Percentiles rank a stretch among this genome's conserved stretches.
Evolutionary conservation across 2,329 filamentous ascomycete genomes (phyloP).

Genomic region (Hawksworthiomyces lignivorus): DNA sequence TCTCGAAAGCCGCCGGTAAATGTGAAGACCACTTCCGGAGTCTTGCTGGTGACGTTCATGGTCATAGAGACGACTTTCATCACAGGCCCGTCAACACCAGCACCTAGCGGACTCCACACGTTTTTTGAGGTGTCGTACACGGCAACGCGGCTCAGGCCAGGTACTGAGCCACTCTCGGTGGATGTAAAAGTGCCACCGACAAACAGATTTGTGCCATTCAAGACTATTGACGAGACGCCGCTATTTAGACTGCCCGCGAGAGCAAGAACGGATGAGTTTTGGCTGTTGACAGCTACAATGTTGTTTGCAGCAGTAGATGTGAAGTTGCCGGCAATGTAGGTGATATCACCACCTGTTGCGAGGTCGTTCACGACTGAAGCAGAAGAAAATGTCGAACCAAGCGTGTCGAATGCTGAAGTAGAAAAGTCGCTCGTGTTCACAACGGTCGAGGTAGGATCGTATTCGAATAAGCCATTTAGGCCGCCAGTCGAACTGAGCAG

Average conservation of each 20-base stretch:
- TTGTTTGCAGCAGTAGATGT: slow-evolving; percentile 61
- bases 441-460: slow-evolving; percentile 56
- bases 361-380: slow-evolving; percentile 65
- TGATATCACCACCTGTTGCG: slow-evolving; percentile 52
- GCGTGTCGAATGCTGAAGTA: slow-evolving; percentile 66
- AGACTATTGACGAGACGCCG: slow-evolving; percentile 63
- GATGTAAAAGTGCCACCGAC: slow-evolving; percentile 80
- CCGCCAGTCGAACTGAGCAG: slow-evolving; percentile 67
- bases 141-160: slow-evolving; percentile 68
- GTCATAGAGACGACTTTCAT: slow-evolving; percentile 65
- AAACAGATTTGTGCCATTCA: slow-evolving; percentile 61
- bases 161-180: slow-evolving; percentile 51
- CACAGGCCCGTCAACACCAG: slow-evolving; percentile 77
- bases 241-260: slow-evolving; percentile 71
- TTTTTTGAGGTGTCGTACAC: slow-evolving; percentile 63
- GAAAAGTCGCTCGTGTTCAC: slow-evolving; percentile 57
- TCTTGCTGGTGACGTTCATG: slow-evolving; percentile 65
- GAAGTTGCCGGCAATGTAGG: slow-evolving; percentile 82
- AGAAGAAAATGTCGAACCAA: slow-evolving; percentile 61
- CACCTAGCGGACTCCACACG: slow-evolving; percentile 71
- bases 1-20: slow-evolving; percentile 73
- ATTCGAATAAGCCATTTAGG: slow-evolving; percentile 87
- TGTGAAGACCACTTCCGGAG: slow-evolving; percentile 65
- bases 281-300: slow-evolving; percentile 64
- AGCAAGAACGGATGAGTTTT: slow-evolving; percentile 53